phyloP scores from a whole-genome alignment of 495 filamentous ascomycete species.

The Zalerion maritima region DNA sequence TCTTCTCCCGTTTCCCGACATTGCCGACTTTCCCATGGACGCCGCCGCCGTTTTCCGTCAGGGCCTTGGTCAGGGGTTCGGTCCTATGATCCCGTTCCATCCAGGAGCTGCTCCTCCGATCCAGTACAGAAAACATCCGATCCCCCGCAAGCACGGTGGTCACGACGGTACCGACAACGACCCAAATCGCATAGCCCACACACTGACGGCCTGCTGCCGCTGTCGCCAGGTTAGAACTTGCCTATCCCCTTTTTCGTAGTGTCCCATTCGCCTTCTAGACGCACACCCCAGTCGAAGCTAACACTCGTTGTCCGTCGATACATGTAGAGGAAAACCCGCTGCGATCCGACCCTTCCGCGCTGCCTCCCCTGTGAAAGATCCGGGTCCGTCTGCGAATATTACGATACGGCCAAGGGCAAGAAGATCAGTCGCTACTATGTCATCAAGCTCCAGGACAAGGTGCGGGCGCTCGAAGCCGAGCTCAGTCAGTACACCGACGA shows the following conservation, averaged over 20 bases:
- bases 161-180: slow-evolving; percentile 27
- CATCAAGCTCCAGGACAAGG: slow-evolving; percentile 68
- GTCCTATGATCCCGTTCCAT: slow-evolving; percentile 14
- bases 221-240: slow-evolving; percentile 58
- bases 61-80: slow-evolving; percentile 26
- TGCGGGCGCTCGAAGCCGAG: slow-evolving; percentile 62
- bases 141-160: slow-evolving; percentile 4
- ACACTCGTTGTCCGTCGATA: slow-evolving; percentile 3
- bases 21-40: slow-evolving; percentile 30
- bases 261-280: slow-evolving; percentile 1
- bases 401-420: slow-evolving; percentile 63
- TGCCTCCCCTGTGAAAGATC: slow-evolving; percentile 88
- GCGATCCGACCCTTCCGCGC: slow-evolving; percentile 77
- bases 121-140: too few relatives aligned
- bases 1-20: too few relatives aligned
- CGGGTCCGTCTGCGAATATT: slow-evolving; percentile 83
- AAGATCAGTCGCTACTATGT: slow-evolving; percentile 78
- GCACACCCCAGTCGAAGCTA: slow-evolving; percentile 1
- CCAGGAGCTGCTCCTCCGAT: slow-evolving; percentile 14
- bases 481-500: slow-evolving; percentile 48
- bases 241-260: slow-evolving; percentile 1
- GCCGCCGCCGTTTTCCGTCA: slow-evolving; percentile 34
- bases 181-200: slow-evolving; percentile 56
- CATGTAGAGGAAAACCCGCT: slow-evolving; percentile 75
- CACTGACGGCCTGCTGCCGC: slow-evolving; percentile 73